Evolutionary conservation across 306 rosid species (phyloP), one percentile per base, ranked within the genome.

Genomic region (Rosa persica): DNA sequence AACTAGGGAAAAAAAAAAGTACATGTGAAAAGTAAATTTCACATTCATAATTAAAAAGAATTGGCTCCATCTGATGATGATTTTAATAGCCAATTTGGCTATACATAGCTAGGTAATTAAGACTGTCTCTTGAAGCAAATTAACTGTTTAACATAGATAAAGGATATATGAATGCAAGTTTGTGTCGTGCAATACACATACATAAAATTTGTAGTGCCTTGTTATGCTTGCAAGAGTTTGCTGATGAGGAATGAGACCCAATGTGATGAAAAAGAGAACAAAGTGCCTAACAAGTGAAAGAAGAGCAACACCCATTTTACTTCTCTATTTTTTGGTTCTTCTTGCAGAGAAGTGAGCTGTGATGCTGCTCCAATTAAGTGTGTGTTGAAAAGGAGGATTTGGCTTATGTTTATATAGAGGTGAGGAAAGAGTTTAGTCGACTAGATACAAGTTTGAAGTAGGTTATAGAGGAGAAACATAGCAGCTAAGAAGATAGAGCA

Each of bases 151-250:
- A 39, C 42, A 39, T 6, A 39, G 42, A 39, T 39, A 39, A 6
- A 39, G 7, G 6, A 39, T 16, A 2, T 67, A 85, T 40, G 4
- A 15, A 48, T 2, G 43, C 43, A 39, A 4, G 43, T 39, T 5
- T 39, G 36, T 30, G 6, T 5, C 3, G 17, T 9, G 17, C 25
- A 6, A 46, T 19, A 46, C 5, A 47, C 81, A 48, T 82, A 90
- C 93, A 39, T 90, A 88, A 82, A 89, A 84, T 77, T 75, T 87
- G 84, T 89, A 89, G 83, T 90, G 93, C 78, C 96, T 82, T 0
- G 91, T 88, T n/a, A 76, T 79, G 79, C 86, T 79, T 11, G 87
- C 93, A 47, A 79, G 52, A 49, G 88, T 85, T 68, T 76, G 78
- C 13, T 82, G 73, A 79, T 75, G 76, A 69, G 22, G 36, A 30